Evolutionary conservation across 208 protist genomes (phyloP).

Genomic region (Acanthamoeba lenticulata): DNA sequence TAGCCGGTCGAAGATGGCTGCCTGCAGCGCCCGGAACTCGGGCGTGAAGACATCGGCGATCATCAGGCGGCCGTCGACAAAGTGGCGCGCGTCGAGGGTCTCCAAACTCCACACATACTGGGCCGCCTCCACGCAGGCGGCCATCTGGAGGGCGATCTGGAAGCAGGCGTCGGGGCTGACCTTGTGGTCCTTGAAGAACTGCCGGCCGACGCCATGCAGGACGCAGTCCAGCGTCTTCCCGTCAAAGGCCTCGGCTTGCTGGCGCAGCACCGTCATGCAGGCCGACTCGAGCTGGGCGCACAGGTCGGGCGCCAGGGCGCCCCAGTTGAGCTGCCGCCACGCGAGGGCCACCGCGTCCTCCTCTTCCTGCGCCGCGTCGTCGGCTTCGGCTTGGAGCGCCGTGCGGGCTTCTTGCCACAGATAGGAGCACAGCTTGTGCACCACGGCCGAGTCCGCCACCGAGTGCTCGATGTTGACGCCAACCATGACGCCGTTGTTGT

Average conservation of each 20-base stretch:
- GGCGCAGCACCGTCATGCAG: neutral
- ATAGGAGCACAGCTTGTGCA: neutral
- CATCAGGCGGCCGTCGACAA: neutral
- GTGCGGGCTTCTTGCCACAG: neutral
- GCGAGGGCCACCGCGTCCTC: neutral
- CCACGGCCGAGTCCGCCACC: neutral
- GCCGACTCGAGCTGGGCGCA: neutral
- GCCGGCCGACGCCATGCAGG: neutral
- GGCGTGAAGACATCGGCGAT: constrained; percentile 9
- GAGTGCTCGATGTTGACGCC: neutral
- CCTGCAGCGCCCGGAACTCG: neutral
- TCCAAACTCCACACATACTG: neutral
- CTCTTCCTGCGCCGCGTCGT: neutral
- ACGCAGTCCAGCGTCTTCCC: neutral
- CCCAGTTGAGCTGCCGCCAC: neutral
- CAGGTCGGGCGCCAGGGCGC: neutral
- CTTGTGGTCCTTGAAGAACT: neutral
- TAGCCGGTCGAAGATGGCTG: neutral
- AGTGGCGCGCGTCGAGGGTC: neutral
- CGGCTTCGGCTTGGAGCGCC: no score
- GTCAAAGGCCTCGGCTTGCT: neutral
- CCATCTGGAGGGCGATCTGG: neutral
- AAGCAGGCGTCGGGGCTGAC: constrained; percentile 14
- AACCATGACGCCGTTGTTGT: neutral
- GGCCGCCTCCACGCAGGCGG: neutral